Conservation (phyloP, 768 basidiomycete genomes). For the Tulasnella sp. region DNA sequence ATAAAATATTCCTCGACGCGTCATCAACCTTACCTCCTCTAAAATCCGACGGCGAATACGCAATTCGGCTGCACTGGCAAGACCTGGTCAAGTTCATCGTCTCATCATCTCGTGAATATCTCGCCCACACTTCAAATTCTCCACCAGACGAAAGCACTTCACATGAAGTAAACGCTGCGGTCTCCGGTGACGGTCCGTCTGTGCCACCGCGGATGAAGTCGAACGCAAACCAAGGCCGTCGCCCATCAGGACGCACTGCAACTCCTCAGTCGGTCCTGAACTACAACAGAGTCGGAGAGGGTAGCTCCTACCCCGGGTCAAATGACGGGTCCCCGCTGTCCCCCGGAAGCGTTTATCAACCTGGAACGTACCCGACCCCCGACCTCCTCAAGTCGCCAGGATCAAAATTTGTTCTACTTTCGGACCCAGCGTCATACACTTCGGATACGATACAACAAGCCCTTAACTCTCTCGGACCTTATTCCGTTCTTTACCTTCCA, state of each 20-base stretch:
- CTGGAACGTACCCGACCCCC: conserved; percentile 29
- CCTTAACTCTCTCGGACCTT: conserved; percentile 29
- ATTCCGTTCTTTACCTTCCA: conserved; percentile 32
- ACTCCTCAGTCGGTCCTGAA: not conserved
- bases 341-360: conserved; percentile 25
- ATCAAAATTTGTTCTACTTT: conserved; percentile 4
- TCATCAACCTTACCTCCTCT: not conserved
- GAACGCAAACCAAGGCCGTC: not conserved
- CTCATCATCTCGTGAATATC: not conserved
- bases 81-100: not conserved
- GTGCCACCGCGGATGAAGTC: not conserved
- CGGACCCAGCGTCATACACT: conserved; percentile 10
- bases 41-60: not conserved
- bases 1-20: not conserved
- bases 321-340: not conserved
- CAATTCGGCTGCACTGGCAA: not conserved
- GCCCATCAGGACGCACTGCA: not conserved
- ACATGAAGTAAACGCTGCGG: not conserved
- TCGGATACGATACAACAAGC: conserved; percentile 30
- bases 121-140: not conserved
- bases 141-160: not conserved
- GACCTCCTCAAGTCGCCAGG: conserved; percentile 25
- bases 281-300: not conserved
- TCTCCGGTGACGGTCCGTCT: not conserved
- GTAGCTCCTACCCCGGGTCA: not conserved